A percentile compares a stretch with the other conserved stretches of the same genome.
phyloP scores from a whole-genome alignment of 331 rosid species.

The Pyrus hybrid region DNA sequence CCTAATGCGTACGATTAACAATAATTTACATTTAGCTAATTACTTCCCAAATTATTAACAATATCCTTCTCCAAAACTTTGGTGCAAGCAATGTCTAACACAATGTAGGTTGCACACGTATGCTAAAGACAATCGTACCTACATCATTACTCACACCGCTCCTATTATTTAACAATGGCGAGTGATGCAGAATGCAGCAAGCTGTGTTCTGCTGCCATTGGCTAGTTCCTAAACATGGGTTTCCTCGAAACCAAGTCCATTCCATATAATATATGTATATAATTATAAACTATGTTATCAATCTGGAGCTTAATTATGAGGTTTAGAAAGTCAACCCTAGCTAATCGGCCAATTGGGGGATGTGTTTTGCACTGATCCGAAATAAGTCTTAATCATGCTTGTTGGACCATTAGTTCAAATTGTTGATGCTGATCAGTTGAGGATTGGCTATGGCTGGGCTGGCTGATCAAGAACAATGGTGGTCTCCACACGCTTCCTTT shows the following conservation, averaged over 20 bases:
- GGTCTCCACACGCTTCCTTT: not conserved
- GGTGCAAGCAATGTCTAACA: not conserved
- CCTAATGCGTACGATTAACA: not conserved
- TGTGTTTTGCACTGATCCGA: not conserved
- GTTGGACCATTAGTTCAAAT: not conserved
- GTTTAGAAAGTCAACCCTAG: not conserved
- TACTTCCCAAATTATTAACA: not conserved
- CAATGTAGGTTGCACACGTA: not conserved
- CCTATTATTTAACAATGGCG: not conserved
- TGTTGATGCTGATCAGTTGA: not conserved
- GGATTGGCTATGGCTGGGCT: not conserved
- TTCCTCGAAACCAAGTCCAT: not conserved
- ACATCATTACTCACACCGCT: not conserved
- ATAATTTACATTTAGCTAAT: not conserved
- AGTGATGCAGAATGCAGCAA: not conserved
- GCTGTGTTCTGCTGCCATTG: not conserved
- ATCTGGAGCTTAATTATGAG: not conserved
- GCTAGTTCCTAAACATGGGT: not conserved
- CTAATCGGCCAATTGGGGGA: not conserved
- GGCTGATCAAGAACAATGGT: not conserved
- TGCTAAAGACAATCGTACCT: not conserved
- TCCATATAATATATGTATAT: not conserved
- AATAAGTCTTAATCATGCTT: not conserved
- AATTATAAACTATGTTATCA: not conserved
- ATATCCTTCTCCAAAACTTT: not conserved